Evolutionary conservation across 2,329 filamentous ascomycete genomes (phyloP).

Genomic region (Fusarium anguioides): DNA sequence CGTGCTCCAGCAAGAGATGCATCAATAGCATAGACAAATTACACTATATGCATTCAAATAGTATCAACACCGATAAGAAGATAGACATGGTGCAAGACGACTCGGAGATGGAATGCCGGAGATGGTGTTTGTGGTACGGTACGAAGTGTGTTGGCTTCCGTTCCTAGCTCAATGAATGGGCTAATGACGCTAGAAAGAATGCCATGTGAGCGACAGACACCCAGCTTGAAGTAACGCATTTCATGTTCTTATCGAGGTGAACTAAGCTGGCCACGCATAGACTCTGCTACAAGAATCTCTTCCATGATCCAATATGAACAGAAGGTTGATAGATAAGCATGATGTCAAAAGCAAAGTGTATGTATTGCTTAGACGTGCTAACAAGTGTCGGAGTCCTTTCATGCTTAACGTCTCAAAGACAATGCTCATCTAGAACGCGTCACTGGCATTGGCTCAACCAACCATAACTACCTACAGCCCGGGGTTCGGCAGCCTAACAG

Average conservation of each 20-base stretch:
- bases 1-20: neutral
- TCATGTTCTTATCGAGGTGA: conserved; percentile 32
- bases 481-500: conserved; percentile 14
- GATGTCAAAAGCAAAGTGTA: neutral
- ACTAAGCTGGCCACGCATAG: conserved; percentile 17
- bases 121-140: conserved; percentile 14
- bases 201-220: conserved; percentile 34
- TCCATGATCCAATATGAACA: conserved; percentile 5
- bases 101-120: conserved; percentile 30
- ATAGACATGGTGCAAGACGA: conserved; percentile 1
- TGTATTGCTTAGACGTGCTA: neutral
- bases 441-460: neutral
- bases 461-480: neutral
- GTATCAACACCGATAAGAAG: neutral
- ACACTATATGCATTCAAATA: neutral
- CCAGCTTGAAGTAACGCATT: neutral
- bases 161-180: conserved; percentile 19
- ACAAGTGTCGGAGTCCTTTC: conserved; percentile 25
- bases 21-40: neutral
- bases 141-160: conserved; percentile 26
- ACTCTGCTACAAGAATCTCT: conserved; percentile 2
- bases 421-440: neutral
- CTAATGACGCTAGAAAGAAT: conserved; percentile 33
- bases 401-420: conserved; percentile 4
- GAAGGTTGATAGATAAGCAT: conserved; percentile 1